Conservation (phyloP, 2,329 filamentous ascomycete genomes). For the Penicillium verrucosum region DNA sequence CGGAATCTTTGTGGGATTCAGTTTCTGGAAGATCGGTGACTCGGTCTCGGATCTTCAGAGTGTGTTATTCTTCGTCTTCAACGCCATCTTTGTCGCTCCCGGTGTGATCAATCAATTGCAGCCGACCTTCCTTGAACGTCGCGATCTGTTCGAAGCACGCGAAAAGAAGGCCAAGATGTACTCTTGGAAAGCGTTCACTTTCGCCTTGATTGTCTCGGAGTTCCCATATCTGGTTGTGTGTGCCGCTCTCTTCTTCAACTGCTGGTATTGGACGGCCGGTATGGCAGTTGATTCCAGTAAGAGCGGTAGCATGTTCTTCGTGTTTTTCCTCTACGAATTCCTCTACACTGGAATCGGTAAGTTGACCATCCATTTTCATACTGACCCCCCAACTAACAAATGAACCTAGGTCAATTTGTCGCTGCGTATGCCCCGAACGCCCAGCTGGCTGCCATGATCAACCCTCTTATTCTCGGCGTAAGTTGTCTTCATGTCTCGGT, state of each 20-base stretch:
- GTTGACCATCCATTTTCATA: neutral
- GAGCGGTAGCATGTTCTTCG: constrained; percentile 57
- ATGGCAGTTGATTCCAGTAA: constrained; percentile 34
- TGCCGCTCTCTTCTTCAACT: constrained; percentile 63
- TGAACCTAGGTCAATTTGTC: constrained; percentile 61
- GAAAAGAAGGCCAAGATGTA: constrained; percentile 72
- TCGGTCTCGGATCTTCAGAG: constrained; percentile 65
- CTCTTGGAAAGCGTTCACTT: constrained; percentile 69
- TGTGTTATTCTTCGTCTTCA: constrained; percentile 67
- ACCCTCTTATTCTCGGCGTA: constrained; percentile 65
- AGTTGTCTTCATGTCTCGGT: neutral
- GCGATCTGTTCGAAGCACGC: constrained; percentile 63
- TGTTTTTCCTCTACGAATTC: constrained; percentile 69
- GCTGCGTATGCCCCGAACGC: constrained; percentile 67
- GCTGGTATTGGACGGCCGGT: constrained; percentile 72
- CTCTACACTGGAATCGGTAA: constrained; percentile 64
- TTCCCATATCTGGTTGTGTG: constrained; percentile 64
- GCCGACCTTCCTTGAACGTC: constrained; percentile 66
- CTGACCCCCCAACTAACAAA: neutral
- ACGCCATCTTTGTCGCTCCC: constrained; percentile 56
- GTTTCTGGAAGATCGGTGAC: constrained; percentile 67
- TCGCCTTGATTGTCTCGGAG: constrained; percentile 65
- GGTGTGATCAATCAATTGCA: constrained; percentile 52
- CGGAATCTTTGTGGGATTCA: constrained; percentile 49
- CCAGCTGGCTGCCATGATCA: constrained; percentile 68